These are phyloP conservation scores for Cetraspora pellucida DNA, from an alignment of 192 early-diverging fungal genomes.

Conservation along the genomic window DNA sequence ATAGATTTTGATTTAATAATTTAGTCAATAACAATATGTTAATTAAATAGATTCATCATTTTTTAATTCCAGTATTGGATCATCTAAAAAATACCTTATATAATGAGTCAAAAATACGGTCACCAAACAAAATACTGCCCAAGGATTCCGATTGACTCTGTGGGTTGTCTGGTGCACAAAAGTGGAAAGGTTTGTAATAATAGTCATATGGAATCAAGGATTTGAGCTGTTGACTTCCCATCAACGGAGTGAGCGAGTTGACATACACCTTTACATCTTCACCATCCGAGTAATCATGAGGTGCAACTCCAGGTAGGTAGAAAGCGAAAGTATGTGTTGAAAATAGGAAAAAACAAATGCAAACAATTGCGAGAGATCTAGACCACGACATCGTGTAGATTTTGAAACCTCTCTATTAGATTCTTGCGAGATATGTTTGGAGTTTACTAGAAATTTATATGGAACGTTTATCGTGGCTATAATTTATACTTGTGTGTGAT, in stretches of 20 bases:
- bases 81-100: conserved; percentile 63
- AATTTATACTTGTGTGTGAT: no score
- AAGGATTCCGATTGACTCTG: conserved; percentile 75
- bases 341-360: conserved; percentile 18
- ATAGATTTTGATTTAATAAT: neutral
- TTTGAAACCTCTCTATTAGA: neutral
- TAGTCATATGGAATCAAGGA: conserved; percentile 86
- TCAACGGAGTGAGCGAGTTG: conserved; percentile 82
- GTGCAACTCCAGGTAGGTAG: conserved; percentile 94
- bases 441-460: no score
- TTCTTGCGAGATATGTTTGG: no score
- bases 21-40: neutral
- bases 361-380: neutral
- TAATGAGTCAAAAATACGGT: conserved; percentile 83
- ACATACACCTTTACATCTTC: conserved; percentile 78
- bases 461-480: no score
- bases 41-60: neutral
- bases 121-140: conserved; percentile 94
- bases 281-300: conserved; percentile 75
- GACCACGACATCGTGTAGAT: conserved; percentile 2
- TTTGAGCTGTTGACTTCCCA: conserved; percentile 60
- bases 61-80: neutral
- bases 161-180: conserved; percentile 68
- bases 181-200: conserved; percentile 85
- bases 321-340: conserved; percentile 56